Percentiles rank a stretch among this genome's conserved stretches.
phyloP scores from a whole-genome alignment of 2,329 filamentous ascomycete species.

The Colletotrichum sp. region DNA sequence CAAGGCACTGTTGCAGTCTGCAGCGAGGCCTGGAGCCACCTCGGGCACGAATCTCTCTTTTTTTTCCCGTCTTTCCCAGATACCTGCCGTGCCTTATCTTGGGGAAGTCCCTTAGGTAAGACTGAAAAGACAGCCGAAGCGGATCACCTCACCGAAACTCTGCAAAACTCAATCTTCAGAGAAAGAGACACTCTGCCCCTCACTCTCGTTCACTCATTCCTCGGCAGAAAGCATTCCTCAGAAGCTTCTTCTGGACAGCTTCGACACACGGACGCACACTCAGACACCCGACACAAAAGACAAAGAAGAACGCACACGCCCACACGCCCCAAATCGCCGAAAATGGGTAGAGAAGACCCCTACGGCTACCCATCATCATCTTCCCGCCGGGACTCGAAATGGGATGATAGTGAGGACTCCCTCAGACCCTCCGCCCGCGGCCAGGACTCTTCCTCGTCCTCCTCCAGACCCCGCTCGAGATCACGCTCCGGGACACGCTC shows the following conservation, averaged over 20 bases:
- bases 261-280: background rate
- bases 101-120: background rate
- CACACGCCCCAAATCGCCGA: background rate
- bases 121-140: background rate
- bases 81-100: background rate
- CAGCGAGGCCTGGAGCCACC: background rate
- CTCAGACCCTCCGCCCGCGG: constrained; percentile 2
- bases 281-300: background rate
- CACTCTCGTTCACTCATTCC: background rate
- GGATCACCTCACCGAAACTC: background rate
- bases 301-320: background rate
- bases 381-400: background rate
- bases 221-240: background rate
- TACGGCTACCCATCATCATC: background rate
- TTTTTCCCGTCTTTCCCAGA: background rate
- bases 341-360: constrained; percentile 8
- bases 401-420: constrained; percentile 3
- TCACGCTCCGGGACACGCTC: background rate
- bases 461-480: background rate
- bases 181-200: background rate
- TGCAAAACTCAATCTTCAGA: background rate
- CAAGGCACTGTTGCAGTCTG: background rate
- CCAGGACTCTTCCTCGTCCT: background rate
- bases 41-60: background rate
- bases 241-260: background rate